Percentiles rank a stretch among this genome's conserved stretches.
Evolutionary conservation across 371 early-diverging fungal species (phyloP).

Genomic region (Mucor indicus): DNA sequence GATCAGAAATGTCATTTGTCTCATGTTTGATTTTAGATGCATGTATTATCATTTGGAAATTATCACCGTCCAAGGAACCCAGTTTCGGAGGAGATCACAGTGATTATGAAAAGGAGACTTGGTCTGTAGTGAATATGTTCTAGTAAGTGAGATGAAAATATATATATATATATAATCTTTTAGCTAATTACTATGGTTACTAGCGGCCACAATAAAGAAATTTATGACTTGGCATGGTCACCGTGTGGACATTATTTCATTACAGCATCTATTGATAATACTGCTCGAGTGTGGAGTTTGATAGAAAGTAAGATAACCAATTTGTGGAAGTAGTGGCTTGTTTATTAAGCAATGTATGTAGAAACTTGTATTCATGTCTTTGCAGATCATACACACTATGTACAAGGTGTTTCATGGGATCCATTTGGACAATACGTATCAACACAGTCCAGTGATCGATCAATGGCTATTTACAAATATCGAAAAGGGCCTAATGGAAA

Average conservation of each 20-base stretch:
- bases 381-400: conserved; percentile 87
- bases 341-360: conserved; percentile 11
- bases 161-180: not conserved
- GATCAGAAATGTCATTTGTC: not conserved
- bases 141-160: conserved; percentile 27
- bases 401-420: conserved; percentile 97
- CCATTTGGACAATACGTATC: conserved; percentile 85
- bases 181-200: too few relatives aligned
- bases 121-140: conserved; percentile 54
- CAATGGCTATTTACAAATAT: conserved; percentile 49
- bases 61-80: conserved; percentile 37
- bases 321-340: not conserved
- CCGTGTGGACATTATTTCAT: conserved; percentile 85
- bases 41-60: conserved; percentile 81
- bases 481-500: conserved; percentile 15
- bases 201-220: conserved; percentile 64
- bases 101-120: conserved; percentile 50
- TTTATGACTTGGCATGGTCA: conserved; percentile 96
- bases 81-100: conserved; percentile 32
- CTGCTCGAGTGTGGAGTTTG: conserved; percentile 88
- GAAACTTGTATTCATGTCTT: conserved; percentile 78
- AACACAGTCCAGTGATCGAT: conserved; percentile 92
- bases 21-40: conserved; percentile 57
- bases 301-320: conserved; percentile 51
- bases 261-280: conserved; percentile 91